phyloP scores from a whole-genome alignment of 2,329 filamentous ascomycete genomes.

The Fusarium buxicola region DNA sequence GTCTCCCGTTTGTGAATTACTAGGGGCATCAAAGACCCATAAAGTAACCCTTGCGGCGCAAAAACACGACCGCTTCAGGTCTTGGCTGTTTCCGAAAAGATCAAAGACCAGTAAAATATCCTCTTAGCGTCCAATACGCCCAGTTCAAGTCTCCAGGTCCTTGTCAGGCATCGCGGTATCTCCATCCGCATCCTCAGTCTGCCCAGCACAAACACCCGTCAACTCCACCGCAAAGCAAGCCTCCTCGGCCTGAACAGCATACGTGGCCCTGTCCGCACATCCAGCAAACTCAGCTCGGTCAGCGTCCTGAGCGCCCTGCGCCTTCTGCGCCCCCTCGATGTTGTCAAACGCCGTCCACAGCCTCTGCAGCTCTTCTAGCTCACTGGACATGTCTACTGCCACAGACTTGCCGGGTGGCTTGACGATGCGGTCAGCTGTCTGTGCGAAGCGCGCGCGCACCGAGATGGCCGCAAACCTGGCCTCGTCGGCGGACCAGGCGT shows the following conservation, averaged over 20 bases:
- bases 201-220: background rate
- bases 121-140: no score
- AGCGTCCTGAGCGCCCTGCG: conserved; percentile 32
- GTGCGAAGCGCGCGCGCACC: conserved; percentile 35
- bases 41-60: no score
- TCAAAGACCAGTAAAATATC: no score
- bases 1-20: no score
- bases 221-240: conserved; percentile 36
- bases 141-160: no score
- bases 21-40: no score
- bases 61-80: no score
- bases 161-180: background rate
- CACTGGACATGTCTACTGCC: background rate
- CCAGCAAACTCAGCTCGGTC: conserved; percentile 43
- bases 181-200: background rate
- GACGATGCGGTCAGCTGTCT: conserved; percentile 36
- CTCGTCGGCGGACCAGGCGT: conserved; percentile 43
- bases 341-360: conserved; percentile 27
- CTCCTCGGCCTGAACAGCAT: conserved; percentile 41
- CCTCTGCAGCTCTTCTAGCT: conserved; percentile 12
- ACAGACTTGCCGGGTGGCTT: background rate
- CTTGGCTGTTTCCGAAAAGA: no score
- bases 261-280: conserved; percentile 43
- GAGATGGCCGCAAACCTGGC: conserved; percentile 41
- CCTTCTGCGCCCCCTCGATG: conserved; percentile 28